Conservation (phyloP, 1,284 basidiomycete genomes). For the Fomes fomentarius region DNA sequence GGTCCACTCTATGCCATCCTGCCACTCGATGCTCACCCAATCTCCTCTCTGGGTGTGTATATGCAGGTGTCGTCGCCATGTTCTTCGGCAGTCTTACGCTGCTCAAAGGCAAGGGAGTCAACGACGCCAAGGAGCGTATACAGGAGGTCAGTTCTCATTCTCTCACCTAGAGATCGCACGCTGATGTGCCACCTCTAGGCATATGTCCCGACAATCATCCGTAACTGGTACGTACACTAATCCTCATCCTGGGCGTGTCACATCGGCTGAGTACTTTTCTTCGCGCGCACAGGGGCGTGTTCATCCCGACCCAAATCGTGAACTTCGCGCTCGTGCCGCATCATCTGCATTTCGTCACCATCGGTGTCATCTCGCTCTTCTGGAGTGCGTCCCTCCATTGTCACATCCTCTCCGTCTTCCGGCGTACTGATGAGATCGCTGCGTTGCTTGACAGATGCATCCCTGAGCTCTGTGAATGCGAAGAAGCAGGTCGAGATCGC, state of each 20-base stretch:
- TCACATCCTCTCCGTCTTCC: too few species aligned
- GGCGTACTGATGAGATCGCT: too few species aligned
- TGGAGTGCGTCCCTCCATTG: slow-evolving; percentile 91
- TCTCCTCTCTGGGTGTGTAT: neutral
- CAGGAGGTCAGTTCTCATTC: slow-evolving; percentile 54
- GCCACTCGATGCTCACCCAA: too few species aligned
- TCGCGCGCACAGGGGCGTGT: slow-evolving; percentile 59
- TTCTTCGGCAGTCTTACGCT: slow-evolving; percentile 80
- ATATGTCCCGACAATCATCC: too few species aligned
- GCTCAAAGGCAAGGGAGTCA: slow-evolving; percentile 65
- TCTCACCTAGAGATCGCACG: too few species aligned
- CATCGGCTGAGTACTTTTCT: neutral
- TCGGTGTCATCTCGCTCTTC: slow-evolving; percentile 82
- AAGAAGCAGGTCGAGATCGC: too few species aligned
- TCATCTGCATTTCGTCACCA: slow-evolving; percentile 76
- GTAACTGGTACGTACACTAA: slow-evolving; percentile 62
- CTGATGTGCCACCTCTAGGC: too few species aligned
- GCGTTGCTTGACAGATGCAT: too few species aligned
- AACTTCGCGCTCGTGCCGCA: slow-evolving; percentile 83
- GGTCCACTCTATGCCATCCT: too few species aligned
- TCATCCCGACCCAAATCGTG: slow-evolving; percentile 79
- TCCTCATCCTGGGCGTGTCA: neutral
- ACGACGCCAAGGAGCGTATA: slow-evolving; percentile 59
- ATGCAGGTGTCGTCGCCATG: slow-evolving; percentile 62
- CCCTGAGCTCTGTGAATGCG: too few species aligned